Percentiles rank a stretch among this genome's conserved stretches.
Conservation (phyloP, 768 basidiomycete genomes). For the Wakefieldia striispora region DNA sequence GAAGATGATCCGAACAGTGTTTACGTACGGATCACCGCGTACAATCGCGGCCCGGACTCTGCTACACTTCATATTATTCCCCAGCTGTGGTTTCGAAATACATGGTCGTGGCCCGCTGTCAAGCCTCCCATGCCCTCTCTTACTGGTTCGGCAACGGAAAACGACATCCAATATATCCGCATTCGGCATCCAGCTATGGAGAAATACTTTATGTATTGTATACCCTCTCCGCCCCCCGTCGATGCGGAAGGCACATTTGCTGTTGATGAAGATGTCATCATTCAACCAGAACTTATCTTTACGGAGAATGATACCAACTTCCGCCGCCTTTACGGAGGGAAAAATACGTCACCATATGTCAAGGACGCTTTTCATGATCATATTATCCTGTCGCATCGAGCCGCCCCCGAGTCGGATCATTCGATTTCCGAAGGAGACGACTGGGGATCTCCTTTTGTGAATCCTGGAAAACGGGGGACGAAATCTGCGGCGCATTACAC, state of each 20-base stretch:
- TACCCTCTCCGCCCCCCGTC: constrained; percentile 90
- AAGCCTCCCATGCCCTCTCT: constrained; percentile 66
- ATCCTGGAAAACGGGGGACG: constrained; percentile 84
- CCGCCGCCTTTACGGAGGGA: constrained; percentile 82
- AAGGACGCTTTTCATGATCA: constrained; percentile 99
- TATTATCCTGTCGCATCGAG: constrained; percentile 84
- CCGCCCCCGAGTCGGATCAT: constrained; percentile 38
- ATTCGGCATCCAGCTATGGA: constrained; percentile 74
- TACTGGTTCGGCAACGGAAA: constrained; percentile 46
- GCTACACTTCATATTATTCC: constrained; percentile 94
- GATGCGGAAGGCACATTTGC: constrained; percentile 63
- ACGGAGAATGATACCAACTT: constrained; percentile 99
- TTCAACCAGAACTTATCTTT: constrained; percentile 83
- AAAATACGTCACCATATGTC: constrained; percentile 78
- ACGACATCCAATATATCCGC: constrained; percentile 58
- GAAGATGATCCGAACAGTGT: constrained; percentile 85
- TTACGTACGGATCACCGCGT: constrained; percentile 92
- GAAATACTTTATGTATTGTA: constrained; percentile 80
- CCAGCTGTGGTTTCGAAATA: constrained; percentile 96
- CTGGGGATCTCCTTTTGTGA: constrained; percentile 53
- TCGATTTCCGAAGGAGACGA: constrained; percentile 1
- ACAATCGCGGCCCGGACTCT: constrained; percentile 94
- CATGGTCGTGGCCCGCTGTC: constrained; percentile 90
- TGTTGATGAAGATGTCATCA: constrained; percentile 57
- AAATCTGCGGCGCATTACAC: constrained; percentile 92